Percentiles rank a stretch among this genome's conserved stretches.
phyloP scores from a whole-genome alignment of 2,329 filamentous ascomycete species.

The Mycocentrospora acerina region DNA sequence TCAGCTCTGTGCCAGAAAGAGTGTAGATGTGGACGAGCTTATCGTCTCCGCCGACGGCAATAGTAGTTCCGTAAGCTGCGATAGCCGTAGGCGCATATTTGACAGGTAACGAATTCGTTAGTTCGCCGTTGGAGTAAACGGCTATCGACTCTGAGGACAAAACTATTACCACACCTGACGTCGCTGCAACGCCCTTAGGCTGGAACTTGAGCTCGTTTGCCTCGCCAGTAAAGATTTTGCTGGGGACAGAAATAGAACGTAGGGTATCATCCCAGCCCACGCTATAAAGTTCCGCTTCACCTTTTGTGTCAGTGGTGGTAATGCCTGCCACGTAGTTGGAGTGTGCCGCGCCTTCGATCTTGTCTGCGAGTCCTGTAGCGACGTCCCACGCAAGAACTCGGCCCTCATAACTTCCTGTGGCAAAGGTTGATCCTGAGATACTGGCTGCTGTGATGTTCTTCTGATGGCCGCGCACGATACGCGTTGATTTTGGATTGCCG shows the following conservation, averaged over 20 bases:
- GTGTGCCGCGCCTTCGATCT: conserved; percentile 78
- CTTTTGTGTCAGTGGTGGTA: conserved; percentile 47
- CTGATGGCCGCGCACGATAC: conserved; percentile 81
- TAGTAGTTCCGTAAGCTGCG: conserved; percentile 64
- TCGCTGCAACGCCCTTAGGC: conserved; percentile 70
- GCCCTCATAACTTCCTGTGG: conserved; percentile 91
- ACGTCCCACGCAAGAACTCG: conserved; percentile 83
- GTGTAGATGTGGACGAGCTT: conserved; percentile 76
- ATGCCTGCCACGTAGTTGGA: conserved; percentile 85
- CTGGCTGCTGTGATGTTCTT: conserved; percentile 83
- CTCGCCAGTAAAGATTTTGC: conserved; percentile 73
- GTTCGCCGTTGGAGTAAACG: conserved; percentile 59
- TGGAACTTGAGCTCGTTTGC: conserved; percentile 71
- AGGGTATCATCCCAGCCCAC: conserved; percentile 94
- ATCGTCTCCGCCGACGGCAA: conserved; percentile 76
- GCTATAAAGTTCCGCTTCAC: conserved; percentile 65
- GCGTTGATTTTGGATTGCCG: conserved; percentile 67
- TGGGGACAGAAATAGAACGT: conserved; percentile 72
- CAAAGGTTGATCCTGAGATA: conserved; percentile 65
- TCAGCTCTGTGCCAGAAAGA: conserved; percentile 57
- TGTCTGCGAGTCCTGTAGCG: conserved; percentile 65
- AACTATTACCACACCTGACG: conserved; percentile 55
- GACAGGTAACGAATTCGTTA: conserved; percentile 62
- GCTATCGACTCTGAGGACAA: conserved; percentile 59
- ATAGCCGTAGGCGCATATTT: conserved; percentile 69